Conservation (phyloP, 2,329 filamentous ascomycete genomes). For the Trichothecium roseum region DNA sequence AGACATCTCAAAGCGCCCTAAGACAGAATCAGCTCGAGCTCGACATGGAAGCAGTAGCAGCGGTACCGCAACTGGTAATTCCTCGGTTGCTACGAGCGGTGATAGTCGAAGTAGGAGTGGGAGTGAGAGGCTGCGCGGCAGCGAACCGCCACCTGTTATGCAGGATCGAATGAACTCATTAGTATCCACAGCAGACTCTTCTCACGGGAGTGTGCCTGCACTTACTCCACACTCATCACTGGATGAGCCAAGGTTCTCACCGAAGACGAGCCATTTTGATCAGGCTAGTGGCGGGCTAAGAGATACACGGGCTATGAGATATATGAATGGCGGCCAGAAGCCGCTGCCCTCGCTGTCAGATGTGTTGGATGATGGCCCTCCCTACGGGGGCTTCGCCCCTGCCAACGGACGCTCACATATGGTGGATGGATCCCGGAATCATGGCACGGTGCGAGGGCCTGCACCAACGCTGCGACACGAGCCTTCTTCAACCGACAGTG, state of each 20-base stretch:
- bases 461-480: conserved; percentile 33
- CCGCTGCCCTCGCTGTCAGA: conserved; percentile 37
- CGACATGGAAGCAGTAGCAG: conserved; percentile 29
- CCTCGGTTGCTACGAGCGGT: conserved; percentile 29
- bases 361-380: conserved; percentile 28
- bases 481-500: conserved; percentile 29
- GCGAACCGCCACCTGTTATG: conserved; percentile 34
- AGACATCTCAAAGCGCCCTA: conserved; percentile 33
- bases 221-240: conserved; percentile 5
- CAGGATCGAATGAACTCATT: conserved; percentile 38
- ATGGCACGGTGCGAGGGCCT: conserved; percentile 12
- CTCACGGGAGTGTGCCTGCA: conserved; percentile 6
- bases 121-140: conserved; percentile 35
- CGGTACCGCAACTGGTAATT: conserved; percentile 25
- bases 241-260: conserved; percentile 35
- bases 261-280: conserved; percentile 26
- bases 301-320: not conserved
- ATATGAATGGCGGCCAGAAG: conserved; percentile 10
- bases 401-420: conserved; percentile 18
- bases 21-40: conserved; percentile 28
- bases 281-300: conserved; percentile 8
- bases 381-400: conserved; percentile 13
- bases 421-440: conserved; percentile 15
- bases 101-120: conserved; percentile 27
- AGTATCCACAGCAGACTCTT: conserved; percentile 34